A percentile compares a stretch with the other conserved stretches of the same genome.
These are phyloP conservation scores for Nepenthes mirabilis DNA, from an alignment of 148 eudicot genomes.

Conservation along the genomic window DNA sequence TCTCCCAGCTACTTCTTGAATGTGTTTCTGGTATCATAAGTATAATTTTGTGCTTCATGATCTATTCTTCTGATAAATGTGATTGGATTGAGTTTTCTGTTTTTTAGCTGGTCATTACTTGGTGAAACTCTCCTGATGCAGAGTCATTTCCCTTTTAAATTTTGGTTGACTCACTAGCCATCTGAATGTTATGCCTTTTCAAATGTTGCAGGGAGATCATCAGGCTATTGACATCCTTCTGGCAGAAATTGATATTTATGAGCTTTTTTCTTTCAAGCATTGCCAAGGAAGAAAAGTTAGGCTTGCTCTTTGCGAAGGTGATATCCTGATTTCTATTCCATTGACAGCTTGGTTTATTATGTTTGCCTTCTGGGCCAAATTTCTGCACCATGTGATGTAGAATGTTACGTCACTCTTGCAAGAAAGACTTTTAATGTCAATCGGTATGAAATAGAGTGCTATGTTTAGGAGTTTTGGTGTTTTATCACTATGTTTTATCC, in stretches of 20 bases:
- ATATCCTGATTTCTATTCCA: slow-evolving; percentile 3
- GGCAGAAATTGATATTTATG: slow-evolving; percentile 95
- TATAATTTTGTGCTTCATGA: too few relatives aligned
- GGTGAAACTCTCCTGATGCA: neutral
- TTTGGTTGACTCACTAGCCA: neutral
- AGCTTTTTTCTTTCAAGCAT: slow-evolving; percentile 89
- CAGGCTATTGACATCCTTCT: slow-evolving; percentile 93
- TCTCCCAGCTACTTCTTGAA: too few relatives aligned
- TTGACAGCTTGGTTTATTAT: neutral
- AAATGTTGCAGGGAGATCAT: slow-evolving; percentile 61
- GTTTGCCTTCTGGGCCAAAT: neutral
- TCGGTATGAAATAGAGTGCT: too few relatives aligned
- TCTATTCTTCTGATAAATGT: too few relatives aligned
- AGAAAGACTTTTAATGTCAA: too few relatives aligned
- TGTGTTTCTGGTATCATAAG: too few relatives aligned
- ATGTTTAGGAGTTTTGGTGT: too few relatives aligned
- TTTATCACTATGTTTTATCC: too few relatives aligned
- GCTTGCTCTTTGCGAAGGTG: slow-evolving; percentile 98
- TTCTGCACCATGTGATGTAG: too few relatives aligned
- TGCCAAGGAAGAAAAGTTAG: slow-evolving; percentile 86
- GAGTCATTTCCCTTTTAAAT: neutral
- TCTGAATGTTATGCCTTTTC: slow-evolving; percentile 5
- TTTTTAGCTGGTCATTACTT: too few relatives aligned
- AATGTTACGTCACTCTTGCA: too few relatives aligned
- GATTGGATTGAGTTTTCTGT: too few relatives aligned